phyloP scores from a whole-genome alignment of 371 early-diverging fungal species.

The Encephalitozoon romaleae region DNA sequence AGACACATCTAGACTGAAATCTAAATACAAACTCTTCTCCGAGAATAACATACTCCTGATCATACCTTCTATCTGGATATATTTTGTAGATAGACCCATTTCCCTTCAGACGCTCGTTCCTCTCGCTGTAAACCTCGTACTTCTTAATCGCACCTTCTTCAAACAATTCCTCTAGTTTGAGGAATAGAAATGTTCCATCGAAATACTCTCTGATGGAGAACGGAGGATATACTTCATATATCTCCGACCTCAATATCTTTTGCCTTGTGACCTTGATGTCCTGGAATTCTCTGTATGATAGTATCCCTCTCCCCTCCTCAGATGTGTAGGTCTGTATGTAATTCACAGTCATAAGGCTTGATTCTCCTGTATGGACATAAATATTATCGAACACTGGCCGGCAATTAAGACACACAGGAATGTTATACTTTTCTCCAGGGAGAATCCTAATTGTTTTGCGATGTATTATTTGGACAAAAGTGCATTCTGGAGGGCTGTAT shows the following conservation, averaged over 20 bases:
- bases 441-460: neutral
- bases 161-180: neutral
- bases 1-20: neutral
- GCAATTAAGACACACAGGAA: neutral
- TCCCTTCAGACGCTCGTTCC: neutral
- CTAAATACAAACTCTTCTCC: neutral
- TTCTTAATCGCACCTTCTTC: neutral
- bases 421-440: neutral
- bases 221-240: slow-evolving; percentile 4
- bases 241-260: neutral
- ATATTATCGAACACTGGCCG: neutral
- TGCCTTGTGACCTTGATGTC: neutral
- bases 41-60: neutral
- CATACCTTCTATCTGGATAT: neutral
- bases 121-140: neutral
- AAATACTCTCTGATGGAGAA: slow-evolving; percentile 9
- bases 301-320: neutral
- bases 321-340: neutral
- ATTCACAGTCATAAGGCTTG: slow-evolving; percentile 14
- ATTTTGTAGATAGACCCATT: neutral
- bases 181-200: slow-evolving; percentile 6
- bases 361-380: neutral
- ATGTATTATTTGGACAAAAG: slow-evolving; percentile 4
- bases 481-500: neutral
- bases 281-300: slow-evolving; percentile 24